Evolutionary conservation across 75 land plant species (phyloP), one percentile per base, ranked within the genome.

Genomic region (Larix kaempferi): DNA sequence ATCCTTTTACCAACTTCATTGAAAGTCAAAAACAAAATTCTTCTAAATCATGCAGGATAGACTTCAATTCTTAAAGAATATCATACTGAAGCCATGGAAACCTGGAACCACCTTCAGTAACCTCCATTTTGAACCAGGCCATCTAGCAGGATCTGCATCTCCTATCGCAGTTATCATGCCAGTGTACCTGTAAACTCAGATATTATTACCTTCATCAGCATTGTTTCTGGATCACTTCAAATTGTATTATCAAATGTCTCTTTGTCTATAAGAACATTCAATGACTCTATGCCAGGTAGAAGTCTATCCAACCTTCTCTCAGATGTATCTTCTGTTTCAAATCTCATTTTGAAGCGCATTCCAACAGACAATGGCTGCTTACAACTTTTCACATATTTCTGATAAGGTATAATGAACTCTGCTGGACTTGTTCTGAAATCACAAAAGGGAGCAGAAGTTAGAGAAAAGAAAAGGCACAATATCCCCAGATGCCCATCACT

Each of bases 91-190:
- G 75, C 29, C 11, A 73, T 44, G 54, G 54, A 10, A 49, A 2
- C 54, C 27, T 23, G 22, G 54, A 37, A 56, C 14, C 82, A 93
- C 99, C 90, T 86, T 63, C 11, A 96, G 78, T 58, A 86, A 94
- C 63, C 92, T 89, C 99, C 99, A 96, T 65, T 91, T 93, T 80
- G 99, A 96, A 57, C 91, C 94, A 78, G 93, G 89, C 99, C 99
- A 96, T 63, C 91, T 88, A 19, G 80, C 63, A 58, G 99, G 89
- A 82, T 96, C 99, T 71, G 91, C 21, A 77, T 96, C 99, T 35
- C 91, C 80, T 27, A 95, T 80, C 17, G 91, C 98, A 82, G 89
- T 90, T 72, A 96, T 85, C 5, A 91, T 78, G 56, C 99, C 99
- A 76, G 89, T 92, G 78, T 81, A 88, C 82, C 93, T 96, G 86